Evolutionary conservation across 2,329 filamentous ascomycete genomes (phyloP).

Genomic region (Trichoderma pleuroti): DNA sequence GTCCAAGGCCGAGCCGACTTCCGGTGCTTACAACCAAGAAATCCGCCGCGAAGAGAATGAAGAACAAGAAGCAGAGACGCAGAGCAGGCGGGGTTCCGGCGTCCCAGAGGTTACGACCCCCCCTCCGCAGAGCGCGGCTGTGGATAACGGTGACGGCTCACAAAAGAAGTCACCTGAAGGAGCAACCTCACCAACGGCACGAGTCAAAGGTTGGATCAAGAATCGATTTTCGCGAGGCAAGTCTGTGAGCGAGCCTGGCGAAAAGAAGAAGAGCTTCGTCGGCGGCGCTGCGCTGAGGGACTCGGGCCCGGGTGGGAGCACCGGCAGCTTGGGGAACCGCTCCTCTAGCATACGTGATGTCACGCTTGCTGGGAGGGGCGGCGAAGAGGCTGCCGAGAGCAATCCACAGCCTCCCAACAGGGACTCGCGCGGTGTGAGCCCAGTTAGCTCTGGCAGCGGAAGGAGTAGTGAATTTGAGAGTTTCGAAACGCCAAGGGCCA

Average conservation of each 20-base stretch:
- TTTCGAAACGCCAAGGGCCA: conserved; percentile 38
- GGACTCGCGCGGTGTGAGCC: conserved; percentile 38
- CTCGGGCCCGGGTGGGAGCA: conserved; percentile 44
- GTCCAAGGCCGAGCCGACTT: conserved; percentile 24
- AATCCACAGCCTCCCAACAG: conserved; percentile 13
- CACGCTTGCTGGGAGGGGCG: conserved; percentile 41
- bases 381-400: conserved; percentile 24
- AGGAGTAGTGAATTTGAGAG: conserved; percentile 19
- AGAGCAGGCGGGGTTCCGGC: neutral
- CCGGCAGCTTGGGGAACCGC: conserved; percentile 41
- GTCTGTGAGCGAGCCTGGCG: conserved; percentile 36
- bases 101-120: neutral
- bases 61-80: neutral
- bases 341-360: conserved; percentile 46
- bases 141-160: neutral
- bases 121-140: neutral
- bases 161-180: conserved; percentile 2
- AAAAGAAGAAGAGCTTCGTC: conserved; percentile 43
- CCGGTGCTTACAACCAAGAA: conserved; percentile 23
- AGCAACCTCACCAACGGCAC: conserved; percentile 35
- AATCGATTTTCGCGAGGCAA: conserved; percentile 48
- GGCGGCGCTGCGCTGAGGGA: conserved; percentile 48
- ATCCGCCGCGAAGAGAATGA: conserved; percentile 12
- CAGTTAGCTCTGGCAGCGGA: conserved; percentile 27
- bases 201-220: conserved; percentile 55